Evolutionary conservation across 306 rosid genomes (phyloP).

Genomic region (Inga laurina): DNA sequence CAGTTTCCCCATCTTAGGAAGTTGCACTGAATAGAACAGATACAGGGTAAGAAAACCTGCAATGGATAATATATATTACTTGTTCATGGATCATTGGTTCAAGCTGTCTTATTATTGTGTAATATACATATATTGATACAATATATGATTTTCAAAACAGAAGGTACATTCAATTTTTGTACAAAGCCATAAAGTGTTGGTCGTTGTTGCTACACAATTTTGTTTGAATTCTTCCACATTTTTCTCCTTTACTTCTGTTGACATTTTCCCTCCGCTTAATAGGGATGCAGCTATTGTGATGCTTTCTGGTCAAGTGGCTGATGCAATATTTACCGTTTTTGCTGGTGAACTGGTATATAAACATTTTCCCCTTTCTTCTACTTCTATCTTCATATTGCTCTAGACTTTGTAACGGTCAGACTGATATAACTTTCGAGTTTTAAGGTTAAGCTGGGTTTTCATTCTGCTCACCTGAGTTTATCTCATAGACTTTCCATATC

Average conservation of each 20-base stretch:
- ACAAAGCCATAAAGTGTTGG: not conserved
- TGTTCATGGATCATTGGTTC: not conserved
- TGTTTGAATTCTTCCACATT: constrained; percentile 12
- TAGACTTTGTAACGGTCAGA: not conserved
- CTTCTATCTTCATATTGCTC: not conserved
- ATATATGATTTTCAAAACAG: not conserved
- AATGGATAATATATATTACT: not conserved
- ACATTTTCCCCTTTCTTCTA: not conserved
- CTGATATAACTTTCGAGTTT: not conserved
- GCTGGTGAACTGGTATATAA: constrained; percentile 88
- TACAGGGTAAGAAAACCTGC: not conserved
- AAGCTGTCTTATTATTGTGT: not conserved
- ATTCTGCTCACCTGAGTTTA: not conserved
- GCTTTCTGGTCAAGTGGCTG: constrained; percentile 99
- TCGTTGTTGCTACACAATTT: constrained; percentile 4
- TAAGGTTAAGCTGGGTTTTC: not conserved
- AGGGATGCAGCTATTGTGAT: constrained; percentile 89
- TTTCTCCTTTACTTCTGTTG: not conserved
- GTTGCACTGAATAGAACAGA: not conserved
- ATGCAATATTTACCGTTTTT: constrained; percentile 80
- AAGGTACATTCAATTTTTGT: constrained; percentile 9
- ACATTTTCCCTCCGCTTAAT: constrained; percentile 1
- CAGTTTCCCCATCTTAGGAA: constrained; percentile 20
- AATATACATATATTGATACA: not conserved
- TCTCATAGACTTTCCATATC: not conserved